Evolutionary conservation across 2,329 filamentous ascomycete species (phyloP).

Genomic region (Thielaviopsis cerberus): DNA sequence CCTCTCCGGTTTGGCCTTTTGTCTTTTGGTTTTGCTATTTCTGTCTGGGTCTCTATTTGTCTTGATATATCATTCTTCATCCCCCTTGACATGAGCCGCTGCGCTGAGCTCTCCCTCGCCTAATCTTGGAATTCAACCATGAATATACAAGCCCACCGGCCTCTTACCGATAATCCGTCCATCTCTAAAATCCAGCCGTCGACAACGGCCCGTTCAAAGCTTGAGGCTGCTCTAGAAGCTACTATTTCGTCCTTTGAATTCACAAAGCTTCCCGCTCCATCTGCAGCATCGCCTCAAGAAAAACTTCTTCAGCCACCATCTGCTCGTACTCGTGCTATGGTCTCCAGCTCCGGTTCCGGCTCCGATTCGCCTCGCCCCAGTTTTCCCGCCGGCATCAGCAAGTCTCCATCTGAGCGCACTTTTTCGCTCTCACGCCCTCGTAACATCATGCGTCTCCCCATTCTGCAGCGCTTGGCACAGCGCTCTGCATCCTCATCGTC

Average conservation of each 20-base stretch:
- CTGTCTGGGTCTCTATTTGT: no score
- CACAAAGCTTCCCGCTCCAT: neutral
- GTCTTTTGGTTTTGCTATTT: no score
- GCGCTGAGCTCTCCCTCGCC: neutral
- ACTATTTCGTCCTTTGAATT: neutral
- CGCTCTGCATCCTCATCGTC: neutral
- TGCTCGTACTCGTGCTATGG: neutral
- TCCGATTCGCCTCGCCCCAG: neutral
- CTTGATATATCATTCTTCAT: neutral
- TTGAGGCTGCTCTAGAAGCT: neutral
- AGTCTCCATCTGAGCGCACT: neutral
- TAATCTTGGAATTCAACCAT: neutral
- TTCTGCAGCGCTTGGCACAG: neutral
- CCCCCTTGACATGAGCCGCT: neutral
- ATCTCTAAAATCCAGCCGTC: neutral
- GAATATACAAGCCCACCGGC: neutral
- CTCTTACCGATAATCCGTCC: neutral
- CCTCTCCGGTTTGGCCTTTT: no score
- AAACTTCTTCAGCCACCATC: neutral
- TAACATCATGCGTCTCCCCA: neutral
- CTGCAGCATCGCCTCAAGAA: neutral
- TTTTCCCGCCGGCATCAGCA: neutral
- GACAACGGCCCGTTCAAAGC: neutral
- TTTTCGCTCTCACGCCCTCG: neutral
- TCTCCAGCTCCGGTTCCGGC: neutral